Conservation (phyloP, 129 eudicot genomes). For the Centella asiatica region DNA sequence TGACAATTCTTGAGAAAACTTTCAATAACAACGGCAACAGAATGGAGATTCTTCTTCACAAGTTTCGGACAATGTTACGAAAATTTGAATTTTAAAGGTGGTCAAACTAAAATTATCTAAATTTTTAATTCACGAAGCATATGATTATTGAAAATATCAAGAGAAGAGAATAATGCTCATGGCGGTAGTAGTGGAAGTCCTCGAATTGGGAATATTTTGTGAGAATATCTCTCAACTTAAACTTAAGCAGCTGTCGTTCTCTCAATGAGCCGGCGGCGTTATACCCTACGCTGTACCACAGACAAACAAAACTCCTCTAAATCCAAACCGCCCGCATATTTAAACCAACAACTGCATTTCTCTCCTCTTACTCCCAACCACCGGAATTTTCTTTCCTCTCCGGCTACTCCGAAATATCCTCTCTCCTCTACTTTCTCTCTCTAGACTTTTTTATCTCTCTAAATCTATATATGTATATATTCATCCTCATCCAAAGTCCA, state of each 20-base stretch:
- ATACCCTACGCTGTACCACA: conserved; percentile 1
- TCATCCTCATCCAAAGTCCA: neutral
- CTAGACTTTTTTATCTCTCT: neutral
- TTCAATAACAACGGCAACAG: too few species aligned
- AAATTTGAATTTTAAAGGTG: too few species aligned
- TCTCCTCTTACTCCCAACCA: neutral
- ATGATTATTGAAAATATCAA: too few species aligned
- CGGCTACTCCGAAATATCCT: conserved; percentile 1
- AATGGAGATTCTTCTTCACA: too few species aligned
- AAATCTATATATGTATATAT: neutral
- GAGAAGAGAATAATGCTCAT: neutral
- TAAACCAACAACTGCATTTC: neutral
- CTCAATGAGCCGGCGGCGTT: conserved; percentile 10
- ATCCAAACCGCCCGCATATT: conserved; percentile 1
- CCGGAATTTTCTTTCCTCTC: conserved; percentile 9
- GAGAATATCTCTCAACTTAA: neutral
- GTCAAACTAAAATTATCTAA: too few species aligned
- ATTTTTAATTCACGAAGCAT: too few species aligned
- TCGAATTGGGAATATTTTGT: neutral
- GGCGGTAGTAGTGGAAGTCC: too few species aligned
- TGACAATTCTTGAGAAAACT: too few species aligned
- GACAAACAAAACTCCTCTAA: neutral
- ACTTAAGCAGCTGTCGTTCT: neutral
- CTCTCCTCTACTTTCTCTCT: conserved; percentile 3
- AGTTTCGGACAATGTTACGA: too few species aligned